These are phyloP conservation scores for Phytophthora sp. DNA, from an alignment of 352 stramenopile genomes.

Conservation along the genomic window DNA sequence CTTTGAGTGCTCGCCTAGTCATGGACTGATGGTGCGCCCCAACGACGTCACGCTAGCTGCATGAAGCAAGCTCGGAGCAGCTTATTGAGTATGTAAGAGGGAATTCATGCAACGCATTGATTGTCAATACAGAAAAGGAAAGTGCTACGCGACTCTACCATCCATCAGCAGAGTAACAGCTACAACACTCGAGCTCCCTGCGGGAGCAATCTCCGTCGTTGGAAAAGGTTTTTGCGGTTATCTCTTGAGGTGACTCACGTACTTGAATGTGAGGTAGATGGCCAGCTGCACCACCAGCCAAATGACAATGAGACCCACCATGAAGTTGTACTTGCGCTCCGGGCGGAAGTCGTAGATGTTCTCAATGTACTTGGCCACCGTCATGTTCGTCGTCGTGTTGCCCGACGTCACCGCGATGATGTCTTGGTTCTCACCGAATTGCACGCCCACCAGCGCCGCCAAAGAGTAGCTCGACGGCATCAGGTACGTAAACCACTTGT, in stretches of 20 bases:
- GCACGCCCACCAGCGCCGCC: slow-evolving; percentile 36
- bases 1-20: slow-evolving; percentile 58
- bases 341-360: slow-evolving; percentile 56
- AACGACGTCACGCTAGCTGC: slow-evolving; percentile 38
- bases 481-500: slow-evolving; percentile 72
- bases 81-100: neutral
- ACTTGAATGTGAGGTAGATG: slow-evolving; percentile 74
- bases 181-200: too few relatives aligned
- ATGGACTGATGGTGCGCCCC: slow-evolving; percentile 78
- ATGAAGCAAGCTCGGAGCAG: neutral
- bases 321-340: slow-evolving; percentile 51
- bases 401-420: slow-evolving; percentile 16
- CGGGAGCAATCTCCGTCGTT: too few relatives aligned
- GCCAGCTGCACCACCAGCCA: slow-evolving; percentile 56
- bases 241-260: slow-evolving; percentile 74
- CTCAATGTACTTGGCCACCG: slow-evolving; percentile 39
- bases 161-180: too few relatives aligned
- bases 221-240: slow-evolving; percentile 12
- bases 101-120: slow-evolving; percentile 16
- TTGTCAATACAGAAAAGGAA: too few relatives aligned
- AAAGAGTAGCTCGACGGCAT: slow-evolving; percentile 67
- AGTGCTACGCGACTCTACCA: too few relatives aligned
- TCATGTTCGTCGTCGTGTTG: slow-evolving; percentile 13
- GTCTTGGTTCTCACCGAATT: slow-evolving; percentile 39
- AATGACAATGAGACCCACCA: slow-evolving; percentile 56